These are phyloP conservation scores for Amanita rimosa DNA, from an alignment of 768 basidiomycete genomes.

Conservation along the genomic window DNA sequence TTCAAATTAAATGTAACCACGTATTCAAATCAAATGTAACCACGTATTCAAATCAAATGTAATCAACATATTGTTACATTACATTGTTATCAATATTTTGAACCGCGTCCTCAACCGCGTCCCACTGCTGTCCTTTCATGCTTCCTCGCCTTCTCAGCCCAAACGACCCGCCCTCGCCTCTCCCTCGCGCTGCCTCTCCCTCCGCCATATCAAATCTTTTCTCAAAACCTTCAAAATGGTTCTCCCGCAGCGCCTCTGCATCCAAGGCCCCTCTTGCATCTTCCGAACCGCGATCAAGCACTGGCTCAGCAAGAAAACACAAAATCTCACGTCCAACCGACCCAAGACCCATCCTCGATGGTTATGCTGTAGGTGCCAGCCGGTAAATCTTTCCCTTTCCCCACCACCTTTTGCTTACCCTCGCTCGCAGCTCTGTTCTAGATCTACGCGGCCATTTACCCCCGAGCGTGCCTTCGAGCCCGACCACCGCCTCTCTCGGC, in stretches of 20 bases:
- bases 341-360: constrained; percentile 64
- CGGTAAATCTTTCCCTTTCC: constrained; percentile 24
- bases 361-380: constrained; percentile 33
- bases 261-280: constrained; percentile 29
- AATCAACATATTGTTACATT: too few relatives aligned
- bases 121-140: neutral
- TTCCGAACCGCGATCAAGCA: constrained; percentile 37
- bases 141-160: neutral
- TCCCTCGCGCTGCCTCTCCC: constrained; percentile 59
- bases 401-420: constrained; percentile 45
- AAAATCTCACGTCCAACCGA: constrained; percentile 84
- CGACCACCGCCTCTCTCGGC: constrained; percentile 28
- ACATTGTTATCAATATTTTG: too few relatives aligned
- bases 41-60: too few relatives aligned
- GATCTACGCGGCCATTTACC: constrained; percentile 23
- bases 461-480: constrained; percentile 29
- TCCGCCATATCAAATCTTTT: constrained; percentile 52
- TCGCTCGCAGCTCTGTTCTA: constrained; percentile 28
- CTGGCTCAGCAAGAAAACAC: constrained; percentile 39
- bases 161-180: constrained; percentile 9
- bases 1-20: too few relatives aligned
- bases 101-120: too few relatives aligned
- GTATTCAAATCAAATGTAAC: too few relatives aligned
- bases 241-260: constrained; percentile 46
- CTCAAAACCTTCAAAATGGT: constrained; percentile 64